A percentile compares a stretch with the other conserved stretches of the same genome.
phyloP scores from a whole-genome alignment of 129 eudicot species.

The Ambrosia artemisiifolia region DNA sequence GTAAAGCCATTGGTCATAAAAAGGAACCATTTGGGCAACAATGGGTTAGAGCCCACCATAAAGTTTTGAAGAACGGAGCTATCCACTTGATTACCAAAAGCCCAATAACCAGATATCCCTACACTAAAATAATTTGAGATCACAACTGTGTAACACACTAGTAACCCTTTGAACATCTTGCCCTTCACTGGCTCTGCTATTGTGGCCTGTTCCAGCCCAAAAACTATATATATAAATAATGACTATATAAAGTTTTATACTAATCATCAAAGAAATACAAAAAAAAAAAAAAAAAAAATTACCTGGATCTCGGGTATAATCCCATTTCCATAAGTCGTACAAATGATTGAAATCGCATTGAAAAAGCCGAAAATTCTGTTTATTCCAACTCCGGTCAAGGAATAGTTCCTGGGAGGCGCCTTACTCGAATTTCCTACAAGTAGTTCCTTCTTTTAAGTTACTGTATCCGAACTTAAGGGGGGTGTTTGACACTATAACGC shows the following conservation, averaged over 20 bases:
- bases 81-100: constrained; percentile 64
- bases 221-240: background rate
- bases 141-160: constrained; percentile 63
- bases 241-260: background rate
- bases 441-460: background rate
- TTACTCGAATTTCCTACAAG: constrained; percentile 39
- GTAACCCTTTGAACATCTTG: constrained; percentile 69
- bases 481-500: background rate
- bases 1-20: constrained; percentile 54
- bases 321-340: constrained; percentile 75
- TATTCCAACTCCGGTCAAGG: constrained; percentile 37
- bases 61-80: constrained; percentile 57
- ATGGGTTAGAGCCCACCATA: constrained; percentile 42
- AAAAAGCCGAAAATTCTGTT: constrained; percentile 56
- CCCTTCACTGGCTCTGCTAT: constrained; percentile 72
- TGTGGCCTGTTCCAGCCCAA: constrained; percentile 50
- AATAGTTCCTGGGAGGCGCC: constrained; percentile 56
- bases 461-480: background rate
- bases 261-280: background rate
- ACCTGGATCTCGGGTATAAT: constrained; percentile 87
- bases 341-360: constrained; percentile 69
- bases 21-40: constrained; percentile 71
- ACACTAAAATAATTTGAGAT: constrained; percentile 63
- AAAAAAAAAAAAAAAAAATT: background rate
- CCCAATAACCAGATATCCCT: constrained; percentile 82